Percentiles rank a stretch among this genome's conserved stretches.
Evolutionary conservation across 1,284 basidiomycete species (phyloP).

Genomic region (Phylloboletellus chloephorus): DNA sequence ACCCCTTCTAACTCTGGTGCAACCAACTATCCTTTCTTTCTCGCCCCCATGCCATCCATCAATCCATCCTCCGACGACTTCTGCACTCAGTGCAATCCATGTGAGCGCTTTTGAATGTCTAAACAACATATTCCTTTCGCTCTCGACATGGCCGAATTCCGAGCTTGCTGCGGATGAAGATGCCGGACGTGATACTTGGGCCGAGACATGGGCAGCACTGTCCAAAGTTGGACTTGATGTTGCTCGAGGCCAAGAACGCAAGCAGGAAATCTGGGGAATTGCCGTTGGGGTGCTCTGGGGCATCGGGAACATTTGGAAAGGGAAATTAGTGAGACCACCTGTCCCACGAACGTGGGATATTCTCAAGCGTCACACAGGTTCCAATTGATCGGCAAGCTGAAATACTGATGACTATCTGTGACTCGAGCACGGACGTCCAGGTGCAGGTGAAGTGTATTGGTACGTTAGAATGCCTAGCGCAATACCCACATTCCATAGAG

Average conservation of each 20-base stretch:
- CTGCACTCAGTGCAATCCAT: slow-evolving; percentile 75
- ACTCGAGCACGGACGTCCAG: slow-evolving; percentile 47
- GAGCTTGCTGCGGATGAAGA: slow-evolving; percentile 42
- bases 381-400: slow-evolving; percentile 59
- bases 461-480: slow-evolving; percentile 75
- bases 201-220: slow-evolving; percentile 53
- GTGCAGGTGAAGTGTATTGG: slow-evolving; percentile 77
- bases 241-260: slow-evolving; percentile 56
- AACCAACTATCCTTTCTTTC: slow-evolving; percentile 75
- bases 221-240: slow-evolving; percentile 55
- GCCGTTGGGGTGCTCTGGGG: slow-evolving; percentile 80
- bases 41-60: slow-evolving; percentile 65
- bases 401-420: slow-evolving; percentile 63
- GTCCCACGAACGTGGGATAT: background rate
- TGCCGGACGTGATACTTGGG: slow-evolving; percentile 54
- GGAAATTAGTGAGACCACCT: slow-evolving; percentile 44
- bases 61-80: slow-evolving; percentile 79
- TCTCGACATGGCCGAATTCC: slow-evolving; percentile 45
- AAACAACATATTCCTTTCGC: slow-evolving; percentile 83
- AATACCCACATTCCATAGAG: slow-evolving; percentile 57
- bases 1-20: slow-evolving; percentile 62
- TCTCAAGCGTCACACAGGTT: slow-evolving; percentile 29
- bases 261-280: slow-evolving; percentile 65
- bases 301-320: slow-evolving; percentile 64
- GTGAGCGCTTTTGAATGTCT: slow-evolving; percentile 83